Conservation (phyloP, 2,329 filamentous ascomycete genomes). For the Fusarium concolor region DNA sequence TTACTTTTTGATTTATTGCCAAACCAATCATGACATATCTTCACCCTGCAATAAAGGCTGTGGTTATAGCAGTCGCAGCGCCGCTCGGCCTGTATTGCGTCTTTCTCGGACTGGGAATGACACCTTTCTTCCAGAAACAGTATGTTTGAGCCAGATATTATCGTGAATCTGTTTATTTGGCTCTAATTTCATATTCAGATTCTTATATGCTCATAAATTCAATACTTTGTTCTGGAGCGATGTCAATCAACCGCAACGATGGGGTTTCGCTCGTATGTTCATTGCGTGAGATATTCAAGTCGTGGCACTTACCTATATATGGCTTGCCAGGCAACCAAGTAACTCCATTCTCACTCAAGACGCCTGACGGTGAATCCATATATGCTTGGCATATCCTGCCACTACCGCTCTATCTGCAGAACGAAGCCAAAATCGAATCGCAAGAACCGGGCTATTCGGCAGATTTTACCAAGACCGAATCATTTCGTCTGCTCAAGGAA, state of each 20-base stretch:
- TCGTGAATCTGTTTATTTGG: not conserved
- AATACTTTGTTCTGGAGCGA: conserved; percentile 79
- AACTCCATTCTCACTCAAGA: conserved; percentile 82
- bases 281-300: not conserved
- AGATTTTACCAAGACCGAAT: conserved; percentile 67
- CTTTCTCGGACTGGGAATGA: conserved; percentile 73
- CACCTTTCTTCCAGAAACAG: conserved; percentile 82
- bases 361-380: conserved; percentile 79
- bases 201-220: conserved; percentile 85
- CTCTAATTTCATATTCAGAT: conserved; percentile 60
- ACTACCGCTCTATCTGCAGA: conserved; percentile 76
- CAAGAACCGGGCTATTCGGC: conserved; percentile 62
- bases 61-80: conserved; percentile 66
- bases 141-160: conserved; percentile 54
- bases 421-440: conserved; percentile 71
- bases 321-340: conserved; percentile 78
- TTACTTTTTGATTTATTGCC: not conserved
- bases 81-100: conserved; percentile 73
- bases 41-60: conserved; percentile 40
- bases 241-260: conserved; percentile 79
- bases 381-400: conserved; percentile 95
- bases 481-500: conserved; percentile 70
- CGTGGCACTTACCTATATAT: conserved; percentile 9
- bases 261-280: conserved; percentile 82
- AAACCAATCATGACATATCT: conserved; percentile 35